phyloP scores from a whole-genome alignment of 2,329 filamentous ascomycete species.

The Zymoseptoria passerinii region DNA sequence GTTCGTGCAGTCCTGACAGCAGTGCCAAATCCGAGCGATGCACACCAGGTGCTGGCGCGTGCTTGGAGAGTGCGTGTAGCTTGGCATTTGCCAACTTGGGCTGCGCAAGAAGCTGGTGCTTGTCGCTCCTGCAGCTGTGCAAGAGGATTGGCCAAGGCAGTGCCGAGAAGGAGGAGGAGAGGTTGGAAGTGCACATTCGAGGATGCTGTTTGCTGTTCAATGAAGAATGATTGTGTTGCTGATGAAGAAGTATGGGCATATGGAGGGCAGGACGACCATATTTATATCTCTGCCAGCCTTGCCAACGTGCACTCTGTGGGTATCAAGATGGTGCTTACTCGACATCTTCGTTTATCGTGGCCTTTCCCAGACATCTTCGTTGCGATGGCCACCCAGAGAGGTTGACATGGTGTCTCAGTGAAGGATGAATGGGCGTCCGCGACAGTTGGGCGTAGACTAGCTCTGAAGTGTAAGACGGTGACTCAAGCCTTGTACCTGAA shows the following conservation, averaged over 20 bases:
- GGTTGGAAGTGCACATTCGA: neutral
- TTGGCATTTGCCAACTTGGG: neutral
- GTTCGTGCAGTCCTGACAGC: neutral
- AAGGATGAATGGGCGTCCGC: neutral
- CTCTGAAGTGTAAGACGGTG: neutral
- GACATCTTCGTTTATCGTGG: neutral
- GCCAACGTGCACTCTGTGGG: neutral
- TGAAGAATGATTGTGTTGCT: neutral
- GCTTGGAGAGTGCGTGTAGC: neutral
- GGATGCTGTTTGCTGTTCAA: neutral
- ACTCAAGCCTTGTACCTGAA: neutral
- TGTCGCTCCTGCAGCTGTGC: neutral
- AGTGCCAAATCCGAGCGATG: neutral
- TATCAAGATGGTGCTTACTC: neutral
- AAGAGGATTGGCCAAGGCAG: neutral
- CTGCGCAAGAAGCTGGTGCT: neutral
- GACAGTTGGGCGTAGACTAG: neutral
- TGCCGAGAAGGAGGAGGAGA: neutral
- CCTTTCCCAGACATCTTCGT: neutral
- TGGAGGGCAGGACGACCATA: neutral
- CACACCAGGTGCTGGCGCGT: neutral
- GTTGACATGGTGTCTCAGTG: neutral
- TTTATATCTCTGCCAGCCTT: neutral
- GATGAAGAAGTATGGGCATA: neutral
- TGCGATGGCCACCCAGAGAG: neutral